Evolutionary conservation across 2,329 filamentous ascomycete genomes (phyloP).

Genomic region (Trichoderma gracile): DNA sequence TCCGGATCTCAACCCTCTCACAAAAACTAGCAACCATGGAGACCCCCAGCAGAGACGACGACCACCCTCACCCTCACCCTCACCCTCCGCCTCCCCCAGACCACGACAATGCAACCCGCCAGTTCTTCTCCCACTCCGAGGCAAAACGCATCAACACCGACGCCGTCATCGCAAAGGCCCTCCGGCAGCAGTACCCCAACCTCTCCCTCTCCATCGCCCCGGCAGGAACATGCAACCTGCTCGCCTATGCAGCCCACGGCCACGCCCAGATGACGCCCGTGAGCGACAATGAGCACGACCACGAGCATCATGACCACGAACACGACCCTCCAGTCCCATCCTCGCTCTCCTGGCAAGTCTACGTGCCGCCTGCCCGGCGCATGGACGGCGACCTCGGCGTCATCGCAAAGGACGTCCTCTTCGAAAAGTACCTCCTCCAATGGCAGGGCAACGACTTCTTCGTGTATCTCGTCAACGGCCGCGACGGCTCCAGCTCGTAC

Average conservation of each 20-base stretch:
- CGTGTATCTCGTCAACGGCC: slow-evolving; percentile 46
- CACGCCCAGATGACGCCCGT: slow-evolving; percentile 39
- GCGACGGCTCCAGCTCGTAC: slow-evolving; percentile 42
- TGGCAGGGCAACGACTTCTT: slow-evolving; percentile 48
- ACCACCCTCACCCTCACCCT: too few relatives aligned
- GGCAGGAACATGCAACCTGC: slow-evolving; percentile 39
- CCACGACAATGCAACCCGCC: slow-evolving; percentile 20
- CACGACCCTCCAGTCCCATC: slow-evolving; percentile 31
- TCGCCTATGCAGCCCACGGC: slow-evolving; percentile 46
- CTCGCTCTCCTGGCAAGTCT: slow-evolving; percentile 43
- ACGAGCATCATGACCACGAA: slow-evolving; percentile 28
- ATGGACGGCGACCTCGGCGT: slow-evolving; percentile 42
- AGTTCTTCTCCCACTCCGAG: slow-evolving; percentile 44
- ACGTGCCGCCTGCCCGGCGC: slow-evolving; percentile 45
- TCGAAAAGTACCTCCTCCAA: slow-evolving; percentile 46
- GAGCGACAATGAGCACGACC: slow-evolving; percentile 34
- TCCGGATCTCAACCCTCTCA: background rate
- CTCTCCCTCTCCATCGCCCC: slow-evolving; percentile 45
- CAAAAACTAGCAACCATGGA: background rate
- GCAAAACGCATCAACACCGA: slow-evolving; percentile 47
- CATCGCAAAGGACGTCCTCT: slow-evolving; percentile 33
- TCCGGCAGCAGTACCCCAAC: slow-evolving; percentile 47
- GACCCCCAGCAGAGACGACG: too few relatives aligned
- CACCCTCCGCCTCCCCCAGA: background rate
- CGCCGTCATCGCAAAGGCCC: slow-evolving; percentile 42